Percentiles rank a stretch among this genome's conserved stretches.
These are phyloP conservation scores for Umbelopsis sp. DNA, from an alignment of 371 early-diverging fungal species.

Conservation along the genomic window DNA sequence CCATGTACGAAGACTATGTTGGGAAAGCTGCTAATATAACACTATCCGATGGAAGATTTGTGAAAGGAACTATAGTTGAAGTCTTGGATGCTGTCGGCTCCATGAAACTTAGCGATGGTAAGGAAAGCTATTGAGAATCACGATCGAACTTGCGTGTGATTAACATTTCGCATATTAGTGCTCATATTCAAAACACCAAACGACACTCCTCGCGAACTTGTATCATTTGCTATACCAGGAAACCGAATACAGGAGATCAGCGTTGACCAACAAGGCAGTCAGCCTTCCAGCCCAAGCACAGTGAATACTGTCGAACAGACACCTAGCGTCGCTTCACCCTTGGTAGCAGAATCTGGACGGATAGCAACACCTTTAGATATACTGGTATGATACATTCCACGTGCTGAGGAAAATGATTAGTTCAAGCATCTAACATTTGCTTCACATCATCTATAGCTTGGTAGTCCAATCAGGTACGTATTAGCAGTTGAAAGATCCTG, in stretches of 20 bases:
- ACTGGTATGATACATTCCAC: no score
- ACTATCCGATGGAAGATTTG: neutral
- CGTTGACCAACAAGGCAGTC: neutral
- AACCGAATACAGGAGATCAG: neutral
- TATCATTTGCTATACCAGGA: constrained; percentile 5
- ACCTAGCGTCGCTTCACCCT: no score
- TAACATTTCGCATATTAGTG: neutral
- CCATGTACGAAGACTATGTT: constrained; percentile 9
- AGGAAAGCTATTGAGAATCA: neutral
- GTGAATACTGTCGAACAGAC: no score
- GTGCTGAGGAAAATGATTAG: no score
- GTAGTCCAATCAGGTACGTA: no score
- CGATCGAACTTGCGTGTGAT: neutral
- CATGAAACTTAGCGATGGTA: constrained; percentile 8
- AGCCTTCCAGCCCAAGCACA: no score
- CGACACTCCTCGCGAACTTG: constrained; percentile 1
- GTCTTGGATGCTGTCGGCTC: neutral
- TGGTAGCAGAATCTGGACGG: no score
- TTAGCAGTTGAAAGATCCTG: no score
- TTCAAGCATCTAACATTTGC: no score
- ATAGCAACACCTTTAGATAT: no score
- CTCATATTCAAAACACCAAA: neutral
- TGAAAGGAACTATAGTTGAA: neutral
- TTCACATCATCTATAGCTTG: no score
- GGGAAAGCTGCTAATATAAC: neutral